Conservation (phyloP, 169 alveolate species). For the Plasmodium ovale region DNA sequence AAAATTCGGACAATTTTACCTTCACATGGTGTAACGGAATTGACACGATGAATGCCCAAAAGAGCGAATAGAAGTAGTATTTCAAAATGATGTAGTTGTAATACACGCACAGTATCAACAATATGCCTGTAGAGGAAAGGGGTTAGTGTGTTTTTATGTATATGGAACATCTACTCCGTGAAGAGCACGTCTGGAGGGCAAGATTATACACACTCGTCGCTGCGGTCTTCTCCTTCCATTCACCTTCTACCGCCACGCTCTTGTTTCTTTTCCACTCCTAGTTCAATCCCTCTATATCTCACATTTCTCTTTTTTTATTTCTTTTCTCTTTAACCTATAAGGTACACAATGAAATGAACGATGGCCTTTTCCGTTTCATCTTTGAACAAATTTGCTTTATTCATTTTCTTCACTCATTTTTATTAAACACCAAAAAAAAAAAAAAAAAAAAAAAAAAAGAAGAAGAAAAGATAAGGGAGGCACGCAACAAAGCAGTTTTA, state of each 20-base stretch:
- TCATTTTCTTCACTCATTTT: constrained; percentile 64
- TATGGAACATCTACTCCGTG: no score
- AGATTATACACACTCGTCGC: no score
- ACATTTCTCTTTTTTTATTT: neutral
- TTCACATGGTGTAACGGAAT: constrained; percentile 78
- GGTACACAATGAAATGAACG: constrained; percentile 79
- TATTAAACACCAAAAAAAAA: neutral
- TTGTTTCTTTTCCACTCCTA: neutral
- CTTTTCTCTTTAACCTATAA: constrained; percentile 39
- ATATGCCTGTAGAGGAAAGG: constrained; percentile 31
- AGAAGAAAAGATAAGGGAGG: no score
- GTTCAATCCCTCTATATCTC: neutral
- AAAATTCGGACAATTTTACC: constrained; percentile 40
- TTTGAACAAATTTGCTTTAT: constrained; percentile 62
- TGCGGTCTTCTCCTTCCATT: no score
- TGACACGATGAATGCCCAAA: constrained; percentile 82
- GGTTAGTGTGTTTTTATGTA: neutral
- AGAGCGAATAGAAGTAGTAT: constrained; percentile 77
- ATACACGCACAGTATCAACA: constrained; percentile 76
- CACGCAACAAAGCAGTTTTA: no score
- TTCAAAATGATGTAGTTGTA: constrained; percentile 79
- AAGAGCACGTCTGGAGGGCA: no score
- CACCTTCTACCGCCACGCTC: no score
- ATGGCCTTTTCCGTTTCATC: constrained; percentile 79
- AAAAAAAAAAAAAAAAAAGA: neutral